Conservation (phyloP, 2,329 filamentous ascomycete species). For the Clarireedia homoeocarpa region DNA sequence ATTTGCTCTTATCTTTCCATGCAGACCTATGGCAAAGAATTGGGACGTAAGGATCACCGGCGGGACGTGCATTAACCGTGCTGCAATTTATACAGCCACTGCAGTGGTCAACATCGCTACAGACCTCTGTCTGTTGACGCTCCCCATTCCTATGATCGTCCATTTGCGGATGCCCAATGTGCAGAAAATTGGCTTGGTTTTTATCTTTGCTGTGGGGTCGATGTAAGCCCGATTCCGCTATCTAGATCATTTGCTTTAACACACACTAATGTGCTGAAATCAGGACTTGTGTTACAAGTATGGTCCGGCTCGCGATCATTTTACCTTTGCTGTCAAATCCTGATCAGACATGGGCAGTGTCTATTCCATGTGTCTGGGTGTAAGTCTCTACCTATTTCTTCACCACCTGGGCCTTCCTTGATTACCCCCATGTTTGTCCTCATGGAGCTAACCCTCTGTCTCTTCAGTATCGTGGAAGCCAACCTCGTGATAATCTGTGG, state of each 20-base stretch:
- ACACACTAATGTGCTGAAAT: not conserved
- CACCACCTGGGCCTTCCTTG: too few species aligned
- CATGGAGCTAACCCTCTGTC: too few species aligned
- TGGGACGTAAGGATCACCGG: not conserved
- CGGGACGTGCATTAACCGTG: not conserved
- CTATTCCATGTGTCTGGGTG: constrained; percentile 2
- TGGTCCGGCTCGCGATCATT: not conserved
- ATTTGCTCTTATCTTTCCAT: not conserved
- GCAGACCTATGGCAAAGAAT: not conserved
- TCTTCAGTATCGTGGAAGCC: constrained; percentile 1
- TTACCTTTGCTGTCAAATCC: not conserved
- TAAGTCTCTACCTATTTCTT: not conserved
- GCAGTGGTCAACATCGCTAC: constrained; percentile 1
- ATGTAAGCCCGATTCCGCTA: not conserved
- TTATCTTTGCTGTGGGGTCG: not conserved
- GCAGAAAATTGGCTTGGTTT: constrained; percentile 4
- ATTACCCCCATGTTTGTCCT: too few species aligned
- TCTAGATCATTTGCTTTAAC: not conserved
- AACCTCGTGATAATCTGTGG: constrained; percentile 7
- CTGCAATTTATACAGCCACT: not conserved
- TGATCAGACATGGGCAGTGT: constrained; percentile 2
- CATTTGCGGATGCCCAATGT: not conserved
- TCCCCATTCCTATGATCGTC: not conserved
- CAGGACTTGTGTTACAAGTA: constrained; percentile 1
- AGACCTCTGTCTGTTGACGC: not conserved